Evolutionary conservation across 257 asterid species (phyloP).

Genomic region (Mitragyna speciosa): DNA sequence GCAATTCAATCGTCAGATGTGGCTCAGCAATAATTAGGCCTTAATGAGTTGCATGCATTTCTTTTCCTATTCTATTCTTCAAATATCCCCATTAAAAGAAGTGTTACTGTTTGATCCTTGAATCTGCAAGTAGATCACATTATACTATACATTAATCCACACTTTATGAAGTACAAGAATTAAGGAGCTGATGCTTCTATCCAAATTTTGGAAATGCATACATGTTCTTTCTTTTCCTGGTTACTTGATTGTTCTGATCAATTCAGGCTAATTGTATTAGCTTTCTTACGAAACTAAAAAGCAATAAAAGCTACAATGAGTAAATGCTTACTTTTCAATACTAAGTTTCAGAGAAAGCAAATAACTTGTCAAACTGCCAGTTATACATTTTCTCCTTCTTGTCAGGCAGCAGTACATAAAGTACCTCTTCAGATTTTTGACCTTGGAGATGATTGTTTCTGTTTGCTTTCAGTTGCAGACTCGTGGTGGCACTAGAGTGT

Average conservation of each 20-base stretch:
- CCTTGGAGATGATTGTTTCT: not conserved
- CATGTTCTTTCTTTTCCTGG: not conserved
- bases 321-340: not conserved
- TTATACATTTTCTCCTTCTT: slow-evolving; percentile 5
- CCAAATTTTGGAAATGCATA: not conserved
- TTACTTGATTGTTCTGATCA: no score
- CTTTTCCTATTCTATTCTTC: not conserved
- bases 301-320: not conserved
- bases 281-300: not conserved
- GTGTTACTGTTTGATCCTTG: not conserved
- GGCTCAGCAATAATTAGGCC: not conserved
- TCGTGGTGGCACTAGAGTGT: not conserved
- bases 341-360: not conserved
- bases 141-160: no score
- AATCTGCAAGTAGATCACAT: not conserved
- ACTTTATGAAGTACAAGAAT: not conserved
- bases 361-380: slow-evolving; percentile 7
- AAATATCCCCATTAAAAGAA: not conserved
- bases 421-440: slow-evolving; percentile 7
- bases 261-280: not conserved
- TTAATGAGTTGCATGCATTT: not conserved
- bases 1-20: no score
- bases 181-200: not conserved
- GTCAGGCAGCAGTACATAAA: slow-evolving; percentile 17
- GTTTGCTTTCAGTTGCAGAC: not conserved